Conservation (phyloP, 1,139 yeast genomes). For the Yamadazyma trypodendri region DNA sequence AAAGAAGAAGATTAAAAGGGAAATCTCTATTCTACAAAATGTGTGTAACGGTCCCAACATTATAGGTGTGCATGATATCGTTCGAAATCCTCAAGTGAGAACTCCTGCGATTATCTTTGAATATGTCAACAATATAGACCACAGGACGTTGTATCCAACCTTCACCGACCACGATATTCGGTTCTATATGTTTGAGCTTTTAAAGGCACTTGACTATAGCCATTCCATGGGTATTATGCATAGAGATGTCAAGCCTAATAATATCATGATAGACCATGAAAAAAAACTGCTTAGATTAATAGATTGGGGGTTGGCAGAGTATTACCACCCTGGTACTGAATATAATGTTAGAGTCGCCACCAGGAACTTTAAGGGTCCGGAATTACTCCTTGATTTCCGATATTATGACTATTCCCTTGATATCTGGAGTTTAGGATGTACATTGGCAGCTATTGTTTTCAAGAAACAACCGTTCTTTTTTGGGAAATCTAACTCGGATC, state of each 20-base stretch:
- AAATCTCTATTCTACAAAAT: conserved; percentile 86
- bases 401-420: conserved; percentile 93
- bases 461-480: conserved; percentile 96
- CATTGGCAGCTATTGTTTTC: conserved; percentile 92
- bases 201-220: conserved; percentile 85
- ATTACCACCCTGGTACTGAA: conserved; percentile 90
- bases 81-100: conserved; percentile 85
- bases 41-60: conserved; percentile 84
- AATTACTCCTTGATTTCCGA: conserved; percentile 82
- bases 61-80: conserved; percentile 75
- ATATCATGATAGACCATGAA: conserved; percentile 93
- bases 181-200: conserved; percentile 81
- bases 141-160: conserved; percentile 83
- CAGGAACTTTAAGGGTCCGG: conserved; percentile 95
- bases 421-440: conserved; percentile 95
- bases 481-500: conserved; percentile 94
- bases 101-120: conserved; percentile 94
- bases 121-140: conserved; percentile 83
- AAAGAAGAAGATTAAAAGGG: conserved; percentile 92
- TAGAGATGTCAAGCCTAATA: conserved; percentile 96
- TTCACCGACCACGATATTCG: conserved; percentile 79
- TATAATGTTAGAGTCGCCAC: conserved; percentile 96
- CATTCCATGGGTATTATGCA: conserved; percentile 99
- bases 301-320: conserved; percentile 98
- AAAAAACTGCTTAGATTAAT: conserved; percentile 70